Conservation (phyloP, 2,329 filamentous ascomycete genomes). For the Fusarium pilosicola region DNA sequence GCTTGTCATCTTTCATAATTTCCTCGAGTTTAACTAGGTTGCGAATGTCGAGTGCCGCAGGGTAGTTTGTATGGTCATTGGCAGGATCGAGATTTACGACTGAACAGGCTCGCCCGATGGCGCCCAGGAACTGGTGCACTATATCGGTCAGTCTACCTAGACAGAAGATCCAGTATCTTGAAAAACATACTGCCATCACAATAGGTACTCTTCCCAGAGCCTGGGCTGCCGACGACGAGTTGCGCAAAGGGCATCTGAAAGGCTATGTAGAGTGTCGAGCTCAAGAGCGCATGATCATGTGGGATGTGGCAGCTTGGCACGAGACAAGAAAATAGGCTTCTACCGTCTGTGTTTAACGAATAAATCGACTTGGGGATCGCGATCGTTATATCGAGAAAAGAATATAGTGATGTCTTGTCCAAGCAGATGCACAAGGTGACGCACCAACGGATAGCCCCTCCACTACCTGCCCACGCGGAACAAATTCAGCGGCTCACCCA, state of each 20-base stretch:
- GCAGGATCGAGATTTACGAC: conserved; percentile 97
- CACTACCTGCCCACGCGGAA: conserved; percentile 20
- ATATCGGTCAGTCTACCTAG: conserved; percentile 1
- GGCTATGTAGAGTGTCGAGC: conserved; percentile 19
- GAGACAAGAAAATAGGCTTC: conserved; percentile 14
- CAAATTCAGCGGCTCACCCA: conserved; percentile 33
- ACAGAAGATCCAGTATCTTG: background rate
- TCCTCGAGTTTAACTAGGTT: conserved; percentile 90
- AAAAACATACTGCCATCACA: conserved; percentile 85
- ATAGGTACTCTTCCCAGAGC: conserved; percentile 96
- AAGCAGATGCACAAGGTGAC: conserved; percentile 24
- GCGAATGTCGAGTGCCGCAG: conserved; percentile 89
- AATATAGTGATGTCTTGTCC: conserved; percentile 9
- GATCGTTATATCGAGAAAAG: background rate
- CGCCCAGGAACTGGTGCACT: conserved; percentile 97
- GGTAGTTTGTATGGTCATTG: conserved; percentile 91
- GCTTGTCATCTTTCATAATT: conserved; percentile 89
- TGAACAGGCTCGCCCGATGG: conserved; percentile 93
- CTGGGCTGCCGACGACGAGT: conserved; percentile 92
- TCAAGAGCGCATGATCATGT: conserved; percentile 43
- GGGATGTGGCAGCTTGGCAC: background rate
- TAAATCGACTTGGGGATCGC: background rate
- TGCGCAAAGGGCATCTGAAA: conserved; percentile 71
- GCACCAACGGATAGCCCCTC: conserved; percentile 38
- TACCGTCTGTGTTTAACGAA: conserved; percentile 10